phyloP scores from a whole-genome alignment of 305 asterid genomes.

The Fraxinus xanthoxyloides region DNA sequence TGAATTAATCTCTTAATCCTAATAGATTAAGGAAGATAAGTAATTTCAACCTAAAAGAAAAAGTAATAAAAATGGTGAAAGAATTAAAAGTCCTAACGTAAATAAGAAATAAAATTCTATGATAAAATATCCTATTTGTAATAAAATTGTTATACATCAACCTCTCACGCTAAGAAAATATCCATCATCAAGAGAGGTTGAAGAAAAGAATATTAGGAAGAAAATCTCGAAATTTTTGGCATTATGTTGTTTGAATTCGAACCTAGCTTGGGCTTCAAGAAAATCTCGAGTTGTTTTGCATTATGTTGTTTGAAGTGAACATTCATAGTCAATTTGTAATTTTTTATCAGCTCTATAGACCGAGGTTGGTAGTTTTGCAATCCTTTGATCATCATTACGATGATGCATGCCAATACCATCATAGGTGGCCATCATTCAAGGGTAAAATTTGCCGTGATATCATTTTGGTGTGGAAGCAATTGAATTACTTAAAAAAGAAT shows the following conservation, averaged over 20 bases:
- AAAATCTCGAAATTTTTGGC: not conserved
- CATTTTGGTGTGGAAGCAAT: not conserved
- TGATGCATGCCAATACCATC: not conserved
- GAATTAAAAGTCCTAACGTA: not conserved
- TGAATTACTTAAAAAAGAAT: not conserved
- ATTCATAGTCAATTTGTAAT: not conserved
- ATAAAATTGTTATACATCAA: not conserved
- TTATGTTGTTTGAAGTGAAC: not conserved
- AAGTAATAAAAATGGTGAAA: not conserved
- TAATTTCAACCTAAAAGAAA: too few relatives aligned
- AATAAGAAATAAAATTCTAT: not conserved
- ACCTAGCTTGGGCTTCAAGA: not conserved
- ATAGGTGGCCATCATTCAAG: not conserved
- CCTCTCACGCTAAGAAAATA: not conserved
- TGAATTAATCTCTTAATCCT: too few relatives aligned
- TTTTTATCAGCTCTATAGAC: not conserved
- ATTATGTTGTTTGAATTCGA: not conserved
- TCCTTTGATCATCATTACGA: not conserved
- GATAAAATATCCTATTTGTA: not conserved
- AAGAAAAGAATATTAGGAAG: not conserved
- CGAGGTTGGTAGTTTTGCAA: not conserved
- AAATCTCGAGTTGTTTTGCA: not conserved
- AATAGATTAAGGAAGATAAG: not conserved
- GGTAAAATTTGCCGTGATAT: not conserved
- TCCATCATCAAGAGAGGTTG: not conserved